phyloP scores from a whole-genome alignment of 2,329 filamentous ascomycete genomes.

The Colletotrichum tamarilloi region DNA sequence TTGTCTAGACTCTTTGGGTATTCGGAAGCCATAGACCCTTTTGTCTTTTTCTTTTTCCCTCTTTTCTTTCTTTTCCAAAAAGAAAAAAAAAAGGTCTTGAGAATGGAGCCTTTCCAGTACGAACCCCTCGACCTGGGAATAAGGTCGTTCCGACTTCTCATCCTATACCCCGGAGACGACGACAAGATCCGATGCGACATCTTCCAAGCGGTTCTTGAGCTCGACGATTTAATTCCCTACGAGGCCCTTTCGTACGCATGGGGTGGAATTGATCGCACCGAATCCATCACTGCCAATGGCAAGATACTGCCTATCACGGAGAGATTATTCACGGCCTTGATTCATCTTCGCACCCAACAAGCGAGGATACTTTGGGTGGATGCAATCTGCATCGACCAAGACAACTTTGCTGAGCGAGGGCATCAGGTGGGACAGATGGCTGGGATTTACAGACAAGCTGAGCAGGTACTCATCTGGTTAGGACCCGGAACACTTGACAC shows the following conservation, averaged over 20 bases:
- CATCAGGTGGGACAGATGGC: slow-evolving; percentile 30
- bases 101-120: too few species aligned
- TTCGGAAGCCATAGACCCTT: too few species aligned
- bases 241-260: slow-evolving; percentile 38
- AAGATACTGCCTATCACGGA: neutral
- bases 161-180: too few species aligned
- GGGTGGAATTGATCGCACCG: neutral
- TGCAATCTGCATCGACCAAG: slow-evolving; percentile 30
- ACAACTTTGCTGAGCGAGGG: neutral
- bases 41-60: too few species aligned
- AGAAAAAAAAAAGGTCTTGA: too few species aligned
- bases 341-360: neutral
- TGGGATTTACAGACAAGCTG: slow-evolving; percentile 17
- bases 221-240: neutral
- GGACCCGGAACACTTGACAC: neutral
- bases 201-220: too few species aligned
- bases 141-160: too few species aligned
- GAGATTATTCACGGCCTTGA: neutral
- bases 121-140: too few species aligned
- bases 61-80: too few species aligned
- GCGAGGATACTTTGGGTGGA: slow-evolving; percentile 37
- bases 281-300: neutral
- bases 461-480: slow-evolving; percentile 23
- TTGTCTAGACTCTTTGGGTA: too few species aligned
- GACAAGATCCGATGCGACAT: too few species aligned